phyloP scores from a whole-genome alignment of 2,329 filamentous ascomycete genomes.

The Ciborinia camelliae region DNA sequence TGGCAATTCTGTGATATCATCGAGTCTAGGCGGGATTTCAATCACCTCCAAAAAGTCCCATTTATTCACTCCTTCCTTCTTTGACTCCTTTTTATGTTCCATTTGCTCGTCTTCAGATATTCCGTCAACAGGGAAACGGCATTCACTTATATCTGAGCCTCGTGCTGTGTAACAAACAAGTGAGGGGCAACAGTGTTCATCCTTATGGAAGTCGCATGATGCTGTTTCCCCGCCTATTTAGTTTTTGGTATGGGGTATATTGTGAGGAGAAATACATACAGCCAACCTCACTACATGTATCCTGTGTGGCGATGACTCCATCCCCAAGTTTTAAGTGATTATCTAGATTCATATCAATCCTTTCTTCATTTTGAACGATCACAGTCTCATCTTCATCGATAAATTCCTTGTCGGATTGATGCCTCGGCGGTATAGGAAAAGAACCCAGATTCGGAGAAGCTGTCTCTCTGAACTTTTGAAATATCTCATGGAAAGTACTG shows the following conservation, averaged over 20 bases:
- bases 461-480: neutral
- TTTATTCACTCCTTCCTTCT: neutral
- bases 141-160: neutral
- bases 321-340: neutral
- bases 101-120: neutral
- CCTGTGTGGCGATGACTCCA: neutral
- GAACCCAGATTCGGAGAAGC: too few relatives aligned
- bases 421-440: too few relatives aligned
- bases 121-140: neutral
- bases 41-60: neutral
- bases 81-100: neutral
- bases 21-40: neutral
- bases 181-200: neutral
- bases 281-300: neutral
- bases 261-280: neutral
- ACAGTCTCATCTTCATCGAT: neutral
- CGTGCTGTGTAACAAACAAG: neutral
- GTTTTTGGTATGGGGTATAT: too few relatives aligned
- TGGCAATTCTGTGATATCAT: constrained; percentile 8
- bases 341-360: neutral
- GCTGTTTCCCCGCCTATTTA: neutral
- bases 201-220: neutral
- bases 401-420: neutral
- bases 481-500: neutral
- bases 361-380: neutral